Conservation (phyloP, 1,284 basidiomycete genomes). For the Earliella scabrosa region DNA sequence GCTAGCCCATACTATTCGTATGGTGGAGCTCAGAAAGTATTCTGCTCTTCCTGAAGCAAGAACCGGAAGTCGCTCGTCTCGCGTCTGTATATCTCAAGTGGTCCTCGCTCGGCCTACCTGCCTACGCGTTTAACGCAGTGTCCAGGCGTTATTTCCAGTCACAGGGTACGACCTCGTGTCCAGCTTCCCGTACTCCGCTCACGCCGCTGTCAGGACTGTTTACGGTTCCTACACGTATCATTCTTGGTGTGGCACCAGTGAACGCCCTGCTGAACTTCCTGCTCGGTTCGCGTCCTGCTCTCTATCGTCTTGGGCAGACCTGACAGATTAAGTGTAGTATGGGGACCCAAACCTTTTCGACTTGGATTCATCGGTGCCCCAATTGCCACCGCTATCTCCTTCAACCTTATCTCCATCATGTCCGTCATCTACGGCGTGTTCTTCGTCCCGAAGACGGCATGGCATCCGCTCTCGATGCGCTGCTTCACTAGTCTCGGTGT, state of each 20-base stretch:
- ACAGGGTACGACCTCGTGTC: slow-evolving; percentile 54
- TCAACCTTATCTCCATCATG: slow-evolving; percentile 80
- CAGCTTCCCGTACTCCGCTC: background rate
- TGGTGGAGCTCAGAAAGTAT: slow-evolving; percentile 88
- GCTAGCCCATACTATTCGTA: slow-evolving; percentile 64
- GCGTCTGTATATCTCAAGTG: slow-evolving; percentile 82
- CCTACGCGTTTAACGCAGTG: slow-evolving; percentile 80
- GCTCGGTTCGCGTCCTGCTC: slow-evolving; percentile 55
- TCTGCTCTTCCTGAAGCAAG: slow-evolving; percentile 82
- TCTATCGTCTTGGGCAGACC: background rate
- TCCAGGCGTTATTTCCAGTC: slow-evolving; percentile 89
- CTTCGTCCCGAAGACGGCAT: slow-evolving; percentile 80
- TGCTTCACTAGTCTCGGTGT: slow-evolving; percentile 77
- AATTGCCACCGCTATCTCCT: slow-evolving; percentile 86
- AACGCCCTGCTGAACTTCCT: slow-evolving; percentile 87
- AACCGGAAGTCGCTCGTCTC: slow-evolving; percentile 81
- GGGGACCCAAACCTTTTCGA: slow-evolving; percentile 78
- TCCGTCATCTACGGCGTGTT: slow-evolving; percentile 78
- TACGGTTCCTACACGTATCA: slow-evolving; percentile 85
- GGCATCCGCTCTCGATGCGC: slow-evolving; percentile 77
- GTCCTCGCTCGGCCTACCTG: slow-evolving; percentile 85
- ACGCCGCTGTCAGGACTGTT: slow-evolving; percentile 63
- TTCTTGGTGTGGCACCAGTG: slow-evolving; percentile 84
- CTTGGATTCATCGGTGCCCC: slow-evolving; percentile 96
- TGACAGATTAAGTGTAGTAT: slow-evolving; percentile 52